Evolutionary conservation across 1,284 basidiomycete species (phyloP).

Genomic region (Porogramme epimiltina): DNA sequence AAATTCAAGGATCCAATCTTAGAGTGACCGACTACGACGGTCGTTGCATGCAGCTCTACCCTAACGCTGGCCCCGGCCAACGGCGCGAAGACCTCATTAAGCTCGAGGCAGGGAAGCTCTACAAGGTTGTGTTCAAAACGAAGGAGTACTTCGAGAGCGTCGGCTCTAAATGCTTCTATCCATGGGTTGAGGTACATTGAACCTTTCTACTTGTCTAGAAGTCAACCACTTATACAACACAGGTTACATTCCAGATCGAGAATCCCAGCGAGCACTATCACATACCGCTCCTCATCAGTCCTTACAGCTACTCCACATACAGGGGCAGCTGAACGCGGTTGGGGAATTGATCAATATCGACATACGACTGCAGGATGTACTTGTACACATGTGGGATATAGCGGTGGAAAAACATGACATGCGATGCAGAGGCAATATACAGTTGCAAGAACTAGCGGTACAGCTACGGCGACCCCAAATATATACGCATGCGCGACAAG

Average conservation of each 20-base stretch:
- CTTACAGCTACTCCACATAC: slow-evolving; percentile 92
- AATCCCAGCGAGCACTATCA: slow-evolving; percentile 84
- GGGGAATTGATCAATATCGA: neutral
- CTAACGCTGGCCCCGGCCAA: slow-evolving; percentile 40
- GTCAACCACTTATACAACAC: neutral
- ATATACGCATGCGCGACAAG: slow-evolving; percentile 9
- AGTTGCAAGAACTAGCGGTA: slow-evolving; percentile 14
- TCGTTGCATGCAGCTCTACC: slow-evolving; percentile 73
- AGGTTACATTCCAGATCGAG: slow-evolving; percentile 79
- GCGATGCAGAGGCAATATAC: slow-evolving; percentile 17
- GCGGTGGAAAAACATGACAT: slow-evolving; percentile 6
- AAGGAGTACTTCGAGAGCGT: slow-evolving; percentile 78
- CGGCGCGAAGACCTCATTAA: slow-evolving; percentile 39
- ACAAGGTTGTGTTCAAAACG: slow-evolving; percentile 86
- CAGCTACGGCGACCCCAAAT: slow-evolving; percentile 9
- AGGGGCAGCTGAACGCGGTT: slow-evolving; percentile 65
- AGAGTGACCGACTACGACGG: slow-evolving; percentile 85
- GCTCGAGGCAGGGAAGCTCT: slow-evolving; percentile 56
- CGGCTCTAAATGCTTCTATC: slow-evolving; percentile 78
- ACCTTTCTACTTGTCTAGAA: neutral
- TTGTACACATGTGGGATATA: slow-evolving; percentile 15
- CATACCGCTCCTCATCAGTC: slow-evolving; percentile 89
- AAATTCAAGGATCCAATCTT: neutral
- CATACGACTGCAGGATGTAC: slow-evolving; percentile 6
- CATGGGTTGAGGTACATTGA: slow-evolving; percentile 74